Percentiles rank a stretch among this genome's conserved stretches.
These are phyloP conservation scores for Trametopsis cervina DNA, from an alignment of 768 basidiomycete genomes.

Conservation along the genomic window DNA sequence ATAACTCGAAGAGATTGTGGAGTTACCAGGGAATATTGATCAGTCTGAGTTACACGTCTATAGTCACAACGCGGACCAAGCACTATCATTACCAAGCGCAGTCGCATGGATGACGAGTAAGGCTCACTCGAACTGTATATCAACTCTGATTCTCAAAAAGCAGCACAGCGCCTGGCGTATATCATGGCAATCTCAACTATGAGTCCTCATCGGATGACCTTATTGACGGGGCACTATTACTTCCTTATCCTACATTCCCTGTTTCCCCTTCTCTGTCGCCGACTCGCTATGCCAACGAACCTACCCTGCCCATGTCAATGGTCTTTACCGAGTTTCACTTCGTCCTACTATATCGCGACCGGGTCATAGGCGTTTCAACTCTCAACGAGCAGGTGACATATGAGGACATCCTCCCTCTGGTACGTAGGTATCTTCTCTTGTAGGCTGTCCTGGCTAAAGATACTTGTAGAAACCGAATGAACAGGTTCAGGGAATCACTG, in stretches of 20 bases:
- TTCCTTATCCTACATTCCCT: slow-evolving; percentile 60
- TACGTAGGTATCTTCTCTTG: slow-evolving; percentile 21
- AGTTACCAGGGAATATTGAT: slow-evolving; percentile 74
- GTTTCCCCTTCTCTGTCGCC: slow-evolving; percentile 28
- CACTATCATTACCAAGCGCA: slow-evolving; percentile 58
- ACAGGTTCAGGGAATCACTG: slow-evolving; percentile 61
- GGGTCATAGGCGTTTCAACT: slow-evolving; percentile 69
- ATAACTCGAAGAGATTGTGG: slow-evolving; percentile 68
- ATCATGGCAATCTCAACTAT: slow-evolving; percentile 74
- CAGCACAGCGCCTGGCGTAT: slow-evolving; percentile 73
- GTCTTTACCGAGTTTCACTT: slow-evolving; percentile 91
- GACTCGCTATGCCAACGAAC: slow-evolving; percentile 12
- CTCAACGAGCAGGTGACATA: slow-evolving; percentile 78
- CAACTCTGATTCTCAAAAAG: background rate
- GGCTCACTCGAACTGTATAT: slow-evolving; percentile 13
- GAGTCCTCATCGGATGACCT: slow-evolving; percentile 63
- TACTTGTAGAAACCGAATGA: slow-evolving; percentile 64
- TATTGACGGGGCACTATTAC: slow-evolving; percentile 69
- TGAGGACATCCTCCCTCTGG: slow-evolving; percentile 78
- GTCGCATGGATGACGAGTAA: slow-evolving; percentile 92
- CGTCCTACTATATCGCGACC: slow-evolving; percentile 74
- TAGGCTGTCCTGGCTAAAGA: slow-evolving; percentile 17
- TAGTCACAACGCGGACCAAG: slow-evolving; percentile 63
- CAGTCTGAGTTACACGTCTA: slow-evolving; percentile 80
- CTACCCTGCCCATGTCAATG: slow-evolving; percentile 63